phyloP scores from a whole-genome alignment of 2,329 filamentous ascomycete species.

The Fusarium brachygibbosum region DNA sequence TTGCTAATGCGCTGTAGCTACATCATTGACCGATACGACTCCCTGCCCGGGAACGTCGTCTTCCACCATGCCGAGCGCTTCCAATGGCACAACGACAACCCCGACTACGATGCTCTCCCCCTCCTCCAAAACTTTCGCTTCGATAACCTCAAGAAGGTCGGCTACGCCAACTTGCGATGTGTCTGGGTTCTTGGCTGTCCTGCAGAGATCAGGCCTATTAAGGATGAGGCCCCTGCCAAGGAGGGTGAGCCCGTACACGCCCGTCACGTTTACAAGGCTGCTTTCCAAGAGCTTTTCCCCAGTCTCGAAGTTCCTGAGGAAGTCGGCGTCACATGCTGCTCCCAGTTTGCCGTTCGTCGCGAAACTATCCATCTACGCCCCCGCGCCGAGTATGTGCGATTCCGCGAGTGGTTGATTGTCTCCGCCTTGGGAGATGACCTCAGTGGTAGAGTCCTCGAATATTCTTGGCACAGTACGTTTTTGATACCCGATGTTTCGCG shows the following conservation, averaged over 20 bases:
- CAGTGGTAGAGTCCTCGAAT: constrained; percentile 73
- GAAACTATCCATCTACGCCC: constrained; percentile 64
- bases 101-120: constrained; percentile 66
- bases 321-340: constrained; percentile 72
- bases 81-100: constrained; percentile 68
- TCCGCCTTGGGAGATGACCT: constrained; percentile 67
- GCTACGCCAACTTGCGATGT: constrained; percentile 73
- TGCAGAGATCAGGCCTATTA: constrained; percentile 59
- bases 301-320: constrained; percentile 60
- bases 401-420: constrained; percentile 71
- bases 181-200: constrained; percentile 70
- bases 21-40: constrained; percentile 64
- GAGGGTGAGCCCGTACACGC: constrained; percentile 54
- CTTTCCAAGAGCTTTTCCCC: constrained; percentile 60
- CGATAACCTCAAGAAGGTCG: constrained; percentile 64
- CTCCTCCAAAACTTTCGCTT: constrained; percentile 64
- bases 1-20: constrained; percentile 52
- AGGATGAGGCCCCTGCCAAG: constrained; percentile 55
- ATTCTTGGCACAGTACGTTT: constrained; percentile 73
- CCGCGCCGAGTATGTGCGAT: constrained; percentile 66
- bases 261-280: constrained; percentile 58
- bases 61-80: constrained; percentile 65
- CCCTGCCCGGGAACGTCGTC: constrained; percentile 59
- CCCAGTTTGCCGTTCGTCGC: constrained; percentile 73
- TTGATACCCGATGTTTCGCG: not conserved